Evolutionary conservation across 2,329 filamentous ascomycete species (phyloP), one percentile per base, ranked within the genome.

Genomic region (Calonectria pauciramosa): DNA sequence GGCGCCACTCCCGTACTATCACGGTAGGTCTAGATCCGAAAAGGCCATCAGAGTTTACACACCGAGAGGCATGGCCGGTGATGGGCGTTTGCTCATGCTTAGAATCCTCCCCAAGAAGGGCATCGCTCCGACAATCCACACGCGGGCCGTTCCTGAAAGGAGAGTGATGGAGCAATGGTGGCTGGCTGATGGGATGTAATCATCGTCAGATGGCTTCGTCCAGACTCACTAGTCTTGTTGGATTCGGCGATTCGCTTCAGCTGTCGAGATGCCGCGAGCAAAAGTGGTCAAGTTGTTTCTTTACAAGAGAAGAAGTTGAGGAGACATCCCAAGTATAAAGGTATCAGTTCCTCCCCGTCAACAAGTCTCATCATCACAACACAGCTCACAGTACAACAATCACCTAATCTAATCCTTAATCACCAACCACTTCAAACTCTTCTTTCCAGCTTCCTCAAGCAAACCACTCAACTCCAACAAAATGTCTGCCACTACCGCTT

Each of bases 331-430:
- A 38, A 18, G 54, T 60, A 60, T 60, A 60, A 60, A 60, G 3
- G 3, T 4, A 60, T 41, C 54, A 14, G 8, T 7, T 60, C 32
- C 54, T 34, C 28, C 32, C 54, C 34, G 6, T 60, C 54, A n/a
- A 60, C 11, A 38, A 60, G 6, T 60, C 34, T 38, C 54, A 38
- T 60, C 54, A 60, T 60, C 54, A 56, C 54, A 59, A 36, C 32
- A 38, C 54, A 60, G 32, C 23, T 36, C 23, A 60, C 32, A 38
- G 23, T 60, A 60, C 54, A 20, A n/a, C 52, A 56, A 30, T 23
- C 52, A 28, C 41, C 56, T 41, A 63, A 63, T 63, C n/a, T 63
- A 63, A 63, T 63, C 34, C 38, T 63, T 63, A 63, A 63, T 63
- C 56, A 63, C 44, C 44, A 47, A 23, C 44, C n/a, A 28, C 23